Percentiles rank a stretch among this genome's conserved stretches.
phyloP scores from a whole-genome alignment of 352 stramenopile species.

The Paralagenidium karlingii region DNA sequence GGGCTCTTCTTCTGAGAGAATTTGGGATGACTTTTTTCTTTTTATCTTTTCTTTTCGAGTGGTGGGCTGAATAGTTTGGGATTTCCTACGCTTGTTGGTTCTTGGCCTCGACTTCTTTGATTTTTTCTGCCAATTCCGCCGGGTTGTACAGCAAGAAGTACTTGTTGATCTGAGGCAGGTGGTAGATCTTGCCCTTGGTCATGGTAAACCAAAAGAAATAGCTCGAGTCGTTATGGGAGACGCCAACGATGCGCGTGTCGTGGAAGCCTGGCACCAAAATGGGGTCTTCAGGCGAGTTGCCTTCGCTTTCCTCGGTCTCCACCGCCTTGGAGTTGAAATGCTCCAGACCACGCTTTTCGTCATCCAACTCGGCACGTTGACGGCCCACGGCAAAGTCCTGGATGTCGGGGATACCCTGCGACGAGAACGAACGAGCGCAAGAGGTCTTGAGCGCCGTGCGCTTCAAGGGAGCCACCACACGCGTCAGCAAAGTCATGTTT shows the following conservation, averaged over 20 bases:
- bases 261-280: slow-evolving; percentile 80
- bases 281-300: slow-evolving; percentile 82
- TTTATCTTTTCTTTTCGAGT: no score
- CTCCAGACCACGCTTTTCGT: slow-evolving; percentile 44
- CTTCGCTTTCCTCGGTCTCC: slow-evolving; percentile 74
- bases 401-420: slow-evolving; percentile 53
- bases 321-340: slow-evolving; percentile 79
- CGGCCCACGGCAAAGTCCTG: slow-evolving; percentile 70
- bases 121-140: slow-evolving; percentile 63
- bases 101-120: slow-evolving; percentile 79
- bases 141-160: slow-evolving; percentile 87
- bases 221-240: slow-evolving; percentile 83
- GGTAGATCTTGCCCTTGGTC: slow-evolving; percentile 78
- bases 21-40: no score
- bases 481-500: no score
- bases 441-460: no score
- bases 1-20: no score
- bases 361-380: slow-evolving; percentile 62
- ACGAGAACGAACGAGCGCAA: slow-evolving; percentile 56
- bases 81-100: slow-evolving; percentile 35
- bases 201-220: slow-evolving; percentile 85
- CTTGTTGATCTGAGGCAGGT: slow-evolving; percentile 79
- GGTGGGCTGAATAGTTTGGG: no score
- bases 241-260: slow-evolving; percentile 48
- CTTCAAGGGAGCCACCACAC: no score